Conservation (phyloP, 1,284 basidiomycete genomes). For the Puccinia novopanici region DNA sequence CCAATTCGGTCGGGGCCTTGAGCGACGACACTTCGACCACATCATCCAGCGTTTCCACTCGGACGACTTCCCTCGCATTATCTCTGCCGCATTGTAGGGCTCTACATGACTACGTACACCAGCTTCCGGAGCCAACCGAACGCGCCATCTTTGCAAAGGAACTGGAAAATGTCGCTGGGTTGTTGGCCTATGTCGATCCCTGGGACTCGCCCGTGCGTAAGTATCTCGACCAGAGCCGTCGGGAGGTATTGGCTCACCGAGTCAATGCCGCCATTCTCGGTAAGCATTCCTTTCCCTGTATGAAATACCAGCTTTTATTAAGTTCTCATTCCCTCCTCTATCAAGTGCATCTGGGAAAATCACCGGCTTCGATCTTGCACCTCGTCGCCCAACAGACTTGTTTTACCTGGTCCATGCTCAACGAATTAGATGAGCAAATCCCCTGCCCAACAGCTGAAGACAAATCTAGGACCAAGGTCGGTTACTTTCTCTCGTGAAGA, state of each 20-base stretch:
- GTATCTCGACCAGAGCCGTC: slow-evolving; percentile 72
- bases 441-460: slow-evolving; percentile 51
- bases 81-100: slow-evolving; percentile 62
- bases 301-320: slow-evolving; percentile 5
- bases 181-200: slow-evolving; percentile 74
- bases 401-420: slow-evolving; percentile 53
- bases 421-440: slow-evolving; percentile 53
- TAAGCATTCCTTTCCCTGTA: slow-evolving; percentile 60
- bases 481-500: background rate
- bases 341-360: slow-evolving; percentile 52
- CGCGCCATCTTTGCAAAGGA: slow-evolving; percentile 69
- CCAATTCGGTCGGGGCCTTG: slow-evolving; percentile 52
- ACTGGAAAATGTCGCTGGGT: slow-evolving; percentile 70
- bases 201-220: slow-evolving; percentile 69
- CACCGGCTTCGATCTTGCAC: slow-evolving; percentile 53
- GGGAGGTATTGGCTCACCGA: slow-evolving; percentile 78
- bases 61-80: slow-evolving; percentile 52
- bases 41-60: slow-evolving; percentile 51
- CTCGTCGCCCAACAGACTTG: slow-evolving; percentile 53
- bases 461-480: slow-evolving; percentile 42
- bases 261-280: slow-evolving; percentile 80
- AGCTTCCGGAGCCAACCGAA: slow-evolving; percentile 65
- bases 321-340: background rate
- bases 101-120: slow-evolving; percentile 66
- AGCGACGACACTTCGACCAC: slow-evolving; percentile 52